Conservation (phyloP, 495 filamentous ascomycete genomes). For the Evansstolkia leycettana region DNA sequence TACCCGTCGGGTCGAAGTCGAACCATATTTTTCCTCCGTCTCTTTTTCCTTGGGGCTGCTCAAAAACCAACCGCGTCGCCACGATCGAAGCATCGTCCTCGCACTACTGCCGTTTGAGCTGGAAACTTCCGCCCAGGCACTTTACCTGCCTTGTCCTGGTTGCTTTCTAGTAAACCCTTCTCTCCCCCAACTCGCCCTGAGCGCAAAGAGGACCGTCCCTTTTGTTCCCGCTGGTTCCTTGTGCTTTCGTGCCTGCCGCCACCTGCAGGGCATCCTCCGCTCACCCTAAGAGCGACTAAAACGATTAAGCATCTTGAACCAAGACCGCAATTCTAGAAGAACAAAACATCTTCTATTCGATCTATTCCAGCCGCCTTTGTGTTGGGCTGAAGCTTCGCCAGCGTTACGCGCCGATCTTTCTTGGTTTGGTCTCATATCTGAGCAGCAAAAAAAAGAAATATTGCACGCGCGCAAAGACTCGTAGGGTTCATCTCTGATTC, state of each 20-base stretch:
- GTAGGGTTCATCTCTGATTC: not conserved
- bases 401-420: constrained; percentile 9
- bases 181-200: constrained; percentile 8
- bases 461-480: constrained; percentile 2
- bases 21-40: constrained; percentile 16
- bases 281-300: constrained; percentile 33
- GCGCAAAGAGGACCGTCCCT: constrained; percentile 14
- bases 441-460: not conserved
- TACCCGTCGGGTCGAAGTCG: constrained; percentile 10
- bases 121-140: constrained; percentile 1
- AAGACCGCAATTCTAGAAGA: constrained; percentile 13
- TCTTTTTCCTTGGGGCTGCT: constrained; percentile 18
- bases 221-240: constrained; percentile 20
- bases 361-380: too few species aligned
- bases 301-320: constrained; percentile 37
- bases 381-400: constrained; percentile 2
- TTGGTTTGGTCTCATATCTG: too few species aligned
- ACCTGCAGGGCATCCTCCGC: constrained; percentile 37
- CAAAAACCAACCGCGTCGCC: constrained; percentile 12
- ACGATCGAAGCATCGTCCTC: constrained; percentile 18
- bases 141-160: constrained; percentile 10
- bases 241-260: constrained; percentile 26
- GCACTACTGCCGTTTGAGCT: constrained; percentile 4
- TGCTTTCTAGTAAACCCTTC: constrained; percentile 15
- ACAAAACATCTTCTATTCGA: too few species aligned